Conservation (phyloP, 768 basidiomycete genomes). For the Hygrocybe punicea region DNA sequence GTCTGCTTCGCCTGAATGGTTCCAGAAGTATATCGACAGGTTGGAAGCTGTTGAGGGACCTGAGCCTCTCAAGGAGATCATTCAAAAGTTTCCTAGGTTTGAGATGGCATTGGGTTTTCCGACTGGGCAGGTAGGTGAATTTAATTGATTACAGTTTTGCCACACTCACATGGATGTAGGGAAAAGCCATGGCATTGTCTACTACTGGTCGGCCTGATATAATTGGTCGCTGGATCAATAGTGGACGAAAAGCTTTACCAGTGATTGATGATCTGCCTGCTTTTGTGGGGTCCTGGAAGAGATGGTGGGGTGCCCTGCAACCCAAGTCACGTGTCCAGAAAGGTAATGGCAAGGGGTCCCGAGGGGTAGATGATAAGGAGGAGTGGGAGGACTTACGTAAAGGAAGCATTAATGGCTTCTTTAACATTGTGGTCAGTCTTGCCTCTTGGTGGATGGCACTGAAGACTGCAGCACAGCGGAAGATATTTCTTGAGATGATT, state of each 20-base stretch:
- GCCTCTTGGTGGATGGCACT: background rate
- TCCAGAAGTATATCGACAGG: background rate
- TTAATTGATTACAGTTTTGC: background rate
- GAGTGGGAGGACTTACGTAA: background rate
- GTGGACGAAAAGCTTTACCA: background rate
- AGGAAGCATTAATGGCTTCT: background rate
- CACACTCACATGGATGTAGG: background rate
- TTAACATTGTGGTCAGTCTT: background rate
- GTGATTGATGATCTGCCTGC: background rate
- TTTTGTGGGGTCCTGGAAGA: background rate
- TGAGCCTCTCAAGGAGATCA: background rate
- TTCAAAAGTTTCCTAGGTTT: background rate
- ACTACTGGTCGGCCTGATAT: background rate
- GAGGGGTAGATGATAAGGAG: background rate
- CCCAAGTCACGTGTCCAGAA: background rate
- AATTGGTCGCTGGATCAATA: background rate
- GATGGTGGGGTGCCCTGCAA: background rate
- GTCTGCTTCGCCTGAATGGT: background rate
- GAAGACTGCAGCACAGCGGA: background rate
- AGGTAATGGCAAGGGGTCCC: background rate
- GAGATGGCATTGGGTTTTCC: background rate
- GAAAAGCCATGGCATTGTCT: background rate
- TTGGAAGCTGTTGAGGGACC: background rate
- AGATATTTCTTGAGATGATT: background rate
- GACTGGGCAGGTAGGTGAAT: background rate